Conservation (phyloP, 768 basidiomycete genomes). For the Leccinum aurantiacum region DNA sequence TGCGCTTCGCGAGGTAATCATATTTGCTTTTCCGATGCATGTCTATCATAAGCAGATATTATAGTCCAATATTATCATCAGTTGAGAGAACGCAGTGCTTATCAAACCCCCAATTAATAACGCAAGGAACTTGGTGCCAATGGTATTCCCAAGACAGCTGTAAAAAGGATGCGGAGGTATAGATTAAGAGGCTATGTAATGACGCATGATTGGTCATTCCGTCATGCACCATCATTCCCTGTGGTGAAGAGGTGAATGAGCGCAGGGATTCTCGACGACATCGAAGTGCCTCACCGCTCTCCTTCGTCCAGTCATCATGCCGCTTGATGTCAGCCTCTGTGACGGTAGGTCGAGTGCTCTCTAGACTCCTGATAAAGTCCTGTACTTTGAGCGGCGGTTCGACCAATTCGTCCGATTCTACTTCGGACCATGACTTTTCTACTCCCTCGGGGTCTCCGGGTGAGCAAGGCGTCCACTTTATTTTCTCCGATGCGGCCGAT, state of each 20-base stretch:
- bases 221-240: constrained; percentile 37
- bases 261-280: neutral
- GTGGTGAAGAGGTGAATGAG: neutral
- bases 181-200: constrained; percentile 10
- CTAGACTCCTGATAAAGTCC: constrained; percentile 83
- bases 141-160: constrained; percentile 13
- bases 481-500: constrained; percentile 22
- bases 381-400: constrained; percentile 78
- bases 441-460: constrained; percentile 84
- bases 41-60: constrained; percentile 23
- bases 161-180: constrained; percentile 22
- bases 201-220: neutral
- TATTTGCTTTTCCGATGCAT: constrained; percentile 7
- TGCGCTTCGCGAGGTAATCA: constrained; percentile 6
- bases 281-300: constrained; percentile 58
- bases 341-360: constrained; percentile 83
- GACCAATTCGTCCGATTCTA: constrained; percentile 84
- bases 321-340: constrained; percentile 81
- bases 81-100: neutral
- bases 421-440: constrained; percentile 88
- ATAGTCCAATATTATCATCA: constrained; percentile 17
- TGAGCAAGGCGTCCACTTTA: constrained; percentile 93
- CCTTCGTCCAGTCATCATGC: constrained; percentile 82
- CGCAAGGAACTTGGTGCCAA: neutral
- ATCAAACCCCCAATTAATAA: constrained; percentile 1